These are phyloP conservation scores for Tricholomella constricta DNA, from an alignment of 768 basidiomycete species.

Conservation along the genomic window DNA sequence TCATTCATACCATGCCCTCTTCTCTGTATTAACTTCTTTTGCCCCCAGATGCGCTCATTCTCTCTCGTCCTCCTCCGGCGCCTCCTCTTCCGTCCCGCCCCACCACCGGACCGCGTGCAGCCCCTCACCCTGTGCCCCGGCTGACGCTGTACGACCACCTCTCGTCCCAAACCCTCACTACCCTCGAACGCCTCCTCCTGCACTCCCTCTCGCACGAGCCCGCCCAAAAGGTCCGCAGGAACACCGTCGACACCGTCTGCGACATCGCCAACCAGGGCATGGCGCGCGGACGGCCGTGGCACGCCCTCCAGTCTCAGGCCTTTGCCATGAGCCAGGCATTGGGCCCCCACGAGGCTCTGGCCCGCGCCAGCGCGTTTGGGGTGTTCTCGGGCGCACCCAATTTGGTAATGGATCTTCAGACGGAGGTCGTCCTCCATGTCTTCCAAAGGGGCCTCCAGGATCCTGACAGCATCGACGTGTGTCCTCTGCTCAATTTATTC, in stretches of 20 bases:
- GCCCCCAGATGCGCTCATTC: conserved; percentile 83
- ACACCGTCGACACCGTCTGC: conserved; percentile 73
- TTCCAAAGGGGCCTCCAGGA: conserved; percentile 73
- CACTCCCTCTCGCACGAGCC: conserved; percentile 69
- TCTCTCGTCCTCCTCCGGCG: conserved; percentile 80
- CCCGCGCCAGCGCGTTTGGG: conserved; percentile 62
- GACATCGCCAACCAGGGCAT: conserved; percentile 79
- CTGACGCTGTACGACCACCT: conserved; percentile 79
- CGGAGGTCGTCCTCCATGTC: conserved; percentile 65
- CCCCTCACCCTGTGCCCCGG: conserved; percentile 29
- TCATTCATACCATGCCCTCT: no score
- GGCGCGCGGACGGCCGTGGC: conserved; percentile 78
- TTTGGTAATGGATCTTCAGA: conserved; percentile 51
- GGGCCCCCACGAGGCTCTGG: conserved; percentile 26
- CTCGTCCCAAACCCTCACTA: conserved; percentile 61
- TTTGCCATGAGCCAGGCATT: conserved; percentile 62
- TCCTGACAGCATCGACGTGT: conserved; percentile 59
- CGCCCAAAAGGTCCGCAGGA: conserved; percentile 58
- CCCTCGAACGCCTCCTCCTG: conserved; percentile 72
- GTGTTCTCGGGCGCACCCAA: conserved; percentile 77
- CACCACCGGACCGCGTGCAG: conserved; percentile 12
- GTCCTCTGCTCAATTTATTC: neutral
- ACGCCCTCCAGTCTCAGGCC: conserved; percentile 70
- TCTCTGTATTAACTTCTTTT: no score
- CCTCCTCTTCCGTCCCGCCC: conserved; percentile 68